Base-by-base conservation (phyloP, 768 basidiomycete genomes). In the Nidularia sp. region DNA sequence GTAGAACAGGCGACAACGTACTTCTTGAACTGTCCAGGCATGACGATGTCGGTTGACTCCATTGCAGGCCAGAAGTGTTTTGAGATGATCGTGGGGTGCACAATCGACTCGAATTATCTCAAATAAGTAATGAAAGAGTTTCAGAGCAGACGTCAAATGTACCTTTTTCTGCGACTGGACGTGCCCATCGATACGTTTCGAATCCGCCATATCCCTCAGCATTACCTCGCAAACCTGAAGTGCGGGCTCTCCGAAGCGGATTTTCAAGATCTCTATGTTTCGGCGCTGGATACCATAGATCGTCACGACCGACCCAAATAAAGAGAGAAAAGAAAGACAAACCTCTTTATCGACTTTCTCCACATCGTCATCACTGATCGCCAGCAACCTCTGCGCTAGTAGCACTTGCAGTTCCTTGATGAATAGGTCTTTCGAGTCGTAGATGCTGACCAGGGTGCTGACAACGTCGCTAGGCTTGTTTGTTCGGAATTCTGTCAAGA, bases 141-240 rank as follows among this genome's bases (percentile, higher is more conserved):
- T 29, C 25, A 25, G 15, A 47, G 12, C 10, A 51, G 29, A 45
- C 48, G 39, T 9, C 6, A 10, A 34, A 61, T 85, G 58, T 60
- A 93, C 92, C 46, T 72, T 53, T 47, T 77, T 77, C 62, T 90
- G 84, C 0, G 84, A 77, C 58, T 96, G 92, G 1, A 98, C 81
- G 64, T 89, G 88, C n/a, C 83, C 81, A 64, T 98, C 91, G 47
- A 88, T 89, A 34, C 93, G 81, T 61, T 85, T 87, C 39, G 96
- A 97, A 66, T 98, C 94, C 2, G 92, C 88, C 84, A 98, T 90
- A 66, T 99, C 97, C 62, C 86, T 90, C 63, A 98, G 72, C 97
- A 99, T 98, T 50, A 99, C 94, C 64, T 98, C 96, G 73, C 95
- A 98, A 4, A 93, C 90, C 65, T 97, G 93, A 51, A 99, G 69